Evolutionary conservation across 1,284 basidiomycete genomes (phyloP).

Genomic region (Cystobasidium slooffiae): DNA sequence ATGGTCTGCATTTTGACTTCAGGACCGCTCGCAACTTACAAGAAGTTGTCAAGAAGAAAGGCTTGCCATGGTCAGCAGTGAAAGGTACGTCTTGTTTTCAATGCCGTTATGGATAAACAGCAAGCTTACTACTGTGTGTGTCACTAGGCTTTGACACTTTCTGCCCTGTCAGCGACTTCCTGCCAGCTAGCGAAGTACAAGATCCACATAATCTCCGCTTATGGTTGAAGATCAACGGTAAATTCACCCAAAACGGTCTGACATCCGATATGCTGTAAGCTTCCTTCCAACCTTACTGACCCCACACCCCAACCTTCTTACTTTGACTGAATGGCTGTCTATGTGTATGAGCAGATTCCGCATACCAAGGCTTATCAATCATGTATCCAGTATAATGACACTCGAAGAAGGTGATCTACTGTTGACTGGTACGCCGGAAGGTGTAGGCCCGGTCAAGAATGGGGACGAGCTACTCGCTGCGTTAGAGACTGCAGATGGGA

Average conservation of each 20-base stretch:
- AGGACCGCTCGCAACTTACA: constrained; percentile 96
- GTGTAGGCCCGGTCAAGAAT: constrained; percentile 76
- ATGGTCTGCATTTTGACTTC: constrained; percentile 57
- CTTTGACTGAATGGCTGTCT: neutral
- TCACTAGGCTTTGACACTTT: constrained; percentile 88
- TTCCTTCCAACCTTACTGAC: neutral
- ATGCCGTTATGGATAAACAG: no score
- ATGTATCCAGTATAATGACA: constrained; percentile 93
- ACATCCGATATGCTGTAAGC: constrained; percentile 81
- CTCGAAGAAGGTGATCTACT: constrained; percentile 70
- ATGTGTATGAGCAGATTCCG: constrained; percentile 61
- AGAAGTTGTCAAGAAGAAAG: constrained; percentile 86
- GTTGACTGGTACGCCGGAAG: constrained; percentile 72
- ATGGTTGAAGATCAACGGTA: constrained; percentile 82
- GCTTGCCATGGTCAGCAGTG: constrained; percentile 90
- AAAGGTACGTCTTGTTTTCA: no score
- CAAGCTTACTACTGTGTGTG: no score
- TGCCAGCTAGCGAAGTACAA: constrained; percentile 71
- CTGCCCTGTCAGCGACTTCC: constrained; percentile 64
- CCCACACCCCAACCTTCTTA: neutral
- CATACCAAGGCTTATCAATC: constrained; percentile 86
- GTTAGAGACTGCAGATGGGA: constrained; percentile 65
- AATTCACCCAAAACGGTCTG: constrained; percentile 79
- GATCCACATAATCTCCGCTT: constrained; percentile 78
- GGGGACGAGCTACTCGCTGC: constrained; percentile 81